These are phyloP conservation scores for Zelopaecilomyces penicillatus DNA, from an alignment of 2,329 filamentous ascomycete species.

Conservation along the genomic window DNA sequence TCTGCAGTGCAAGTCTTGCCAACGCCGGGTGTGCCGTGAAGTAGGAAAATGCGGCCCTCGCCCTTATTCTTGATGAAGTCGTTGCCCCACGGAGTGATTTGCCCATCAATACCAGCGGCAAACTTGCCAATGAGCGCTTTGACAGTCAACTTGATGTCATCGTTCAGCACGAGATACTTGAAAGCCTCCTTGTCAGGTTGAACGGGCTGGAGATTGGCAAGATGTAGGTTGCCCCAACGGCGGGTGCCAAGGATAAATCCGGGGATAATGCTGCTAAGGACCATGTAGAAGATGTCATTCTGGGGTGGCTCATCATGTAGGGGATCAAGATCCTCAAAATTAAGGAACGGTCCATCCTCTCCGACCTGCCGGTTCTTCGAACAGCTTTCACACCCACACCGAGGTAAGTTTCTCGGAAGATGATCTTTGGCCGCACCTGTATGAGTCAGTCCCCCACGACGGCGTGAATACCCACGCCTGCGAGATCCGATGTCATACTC, in stretches of 20 bases:
- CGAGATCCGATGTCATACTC: conserved; percentile 11
- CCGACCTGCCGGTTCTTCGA: conserved; percentile 11
- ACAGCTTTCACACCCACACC: conserved; percentile 35
- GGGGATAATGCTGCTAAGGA: conserved; percentile 35
- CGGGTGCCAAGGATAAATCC: conserved; percentile 38
- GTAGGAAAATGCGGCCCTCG: conserved; percentile 40
- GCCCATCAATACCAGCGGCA: conserved; percentile 27
- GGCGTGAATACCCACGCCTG: conserved; percentile 1
- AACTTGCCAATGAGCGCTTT: conserved; percentile 40
- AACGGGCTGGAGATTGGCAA: conserved; percentile 31
- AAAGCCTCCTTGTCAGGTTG: conserved; percentile 39
- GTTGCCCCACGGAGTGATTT: conserved; percentile 34
- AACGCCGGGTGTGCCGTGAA: conserved; percentile 46
- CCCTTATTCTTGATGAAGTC: conserved; percentile 44
- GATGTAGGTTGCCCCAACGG: conserved; percentile 35
- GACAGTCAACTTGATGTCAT: conserved; percentile 39
- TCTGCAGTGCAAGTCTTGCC: conserved; percentile 51
- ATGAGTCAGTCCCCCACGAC: conserved; percentile 1
- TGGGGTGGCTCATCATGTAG: conserved; percentile 25
- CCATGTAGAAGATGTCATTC: conserved; percentile 35
- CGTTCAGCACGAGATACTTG: conserved; percentile 41
- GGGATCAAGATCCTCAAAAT: conserved; percentile 34
- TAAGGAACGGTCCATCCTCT: conserved; percentile 25
- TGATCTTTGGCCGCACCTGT: conserved; percentile 19
- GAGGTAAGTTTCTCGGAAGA: conserved; percentile 32